A percentile compares a stretch with the other conserved stretches of the same genome.
Conservation (phyloP, 306 rosid species). For the Bauhinia variegata region DNA sequence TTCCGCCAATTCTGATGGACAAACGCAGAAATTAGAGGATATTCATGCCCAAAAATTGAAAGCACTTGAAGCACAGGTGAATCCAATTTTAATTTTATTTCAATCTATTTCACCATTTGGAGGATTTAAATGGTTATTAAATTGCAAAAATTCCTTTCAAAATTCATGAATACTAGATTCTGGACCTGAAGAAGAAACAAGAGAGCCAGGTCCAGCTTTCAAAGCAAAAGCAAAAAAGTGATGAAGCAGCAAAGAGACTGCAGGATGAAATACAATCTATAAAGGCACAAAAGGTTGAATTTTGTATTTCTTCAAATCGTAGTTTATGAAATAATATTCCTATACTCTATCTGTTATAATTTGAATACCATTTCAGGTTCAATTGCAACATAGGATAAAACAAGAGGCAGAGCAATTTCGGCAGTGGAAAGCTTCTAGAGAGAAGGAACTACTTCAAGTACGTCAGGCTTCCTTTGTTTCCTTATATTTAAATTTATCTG, state of each 20-base stretch:
- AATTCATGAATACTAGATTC: slow-evolving; percentile 60
- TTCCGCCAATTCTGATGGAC: slow-evolving; percentile 93
- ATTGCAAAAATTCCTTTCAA: slow-evolving; percentile 34
- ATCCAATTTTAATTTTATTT: slow-evolving; percentile 8
- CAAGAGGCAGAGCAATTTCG: slow-evolving; percentile 99
- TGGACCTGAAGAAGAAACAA: slow-evolving; percentile 96
- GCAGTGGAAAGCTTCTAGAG: slow-evolving; percentile 99
- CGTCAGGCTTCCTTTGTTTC: slow-evolving; percentile 36
- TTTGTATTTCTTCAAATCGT: slow-evolving; percentile 37
- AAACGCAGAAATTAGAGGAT: slow-evolving; percentile 91
- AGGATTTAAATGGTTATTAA: slow-evolving; percentile 29
- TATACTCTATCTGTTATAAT: slow-evolving; percentile 25
- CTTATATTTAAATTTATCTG: slow-evolving; percentile 12
- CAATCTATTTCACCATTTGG: slow-evolving; percentile 16
- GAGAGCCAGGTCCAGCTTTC: slow-evolving; percentile 96
- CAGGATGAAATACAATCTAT: slow-evolving; percentile 97
- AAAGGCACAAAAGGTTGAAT: slow-evolving; percentile 91
- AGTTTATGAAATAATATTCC: slow-evolving; percentile 20
- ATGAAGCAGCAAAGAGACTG: slow-evolving; percentile 93
- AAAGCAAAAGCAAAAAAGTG: slow-evolving; percentile 99
- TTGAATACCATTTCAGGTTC: slow-evolving; percentile 63
- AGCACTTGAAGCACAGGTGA: slow-evolving; percentile 92
- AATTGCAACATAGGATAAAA: slow-evolving; percentile 92
- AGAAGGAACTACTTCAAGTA: slow-evolving; percentile 97
- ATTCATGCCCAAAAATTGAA: slow-evolving; percentile 88